phyloP scores from a whole-genome alignment of 75 land plant species.

The Selaginella moellendorffii region DNA sequence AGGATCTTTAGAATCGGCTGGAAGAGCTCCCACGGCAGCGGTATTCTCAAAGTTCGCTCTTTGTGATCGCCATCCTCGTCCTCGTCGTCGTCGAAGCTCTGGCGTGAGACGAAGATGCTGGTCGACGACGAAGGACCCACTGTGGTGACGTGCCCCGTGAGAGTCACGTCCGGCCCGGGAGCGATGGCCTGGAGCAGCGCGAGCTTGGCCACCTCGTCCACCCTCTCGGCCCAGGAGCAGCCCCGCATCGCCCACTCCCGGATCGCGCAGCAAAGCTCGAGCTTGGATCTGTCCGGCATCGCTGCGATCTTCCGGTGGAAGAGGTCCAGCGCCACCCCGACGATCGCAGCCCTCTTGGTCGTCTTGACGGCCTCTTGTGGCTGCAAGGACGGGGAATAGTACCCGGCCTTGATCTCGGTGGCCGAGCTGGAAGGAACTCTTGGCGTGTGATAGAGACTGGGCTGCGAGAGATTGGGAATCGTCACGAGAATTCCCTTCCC shows the following conservation, averaged over 20 bases:
- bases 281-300: constrained; percentile 72
- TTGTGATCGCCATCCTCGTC: not conserved
- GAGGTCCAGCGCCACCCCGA: constrained; percentile 64
- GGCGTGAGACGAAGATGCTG: not conserved
- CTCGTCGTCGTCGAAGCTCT: not conserved
- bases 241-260: constrained; percentile 32
- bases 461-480: constrained; percentile 61
- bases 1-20: constrained; percentile 74
- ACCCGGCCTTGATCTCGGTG: constrained; percentile 16
- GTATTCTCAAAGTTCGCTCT: constrained; percentile 34
- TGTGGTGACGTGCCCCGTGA: constrained; percentile 1
- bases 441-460: constrained; percentile 81
- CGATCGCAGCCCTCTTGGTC: constrained; percentile 72
- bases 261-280: constrained; percentile 59
- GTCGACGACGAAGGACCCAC: constrained; percentile 11
- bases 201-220: constrained; percentile 16
- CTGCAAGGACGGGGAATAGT: constrained; percentile 58
- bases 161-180: constrained; percentile 6
- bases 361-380: constrained; percentile 81
- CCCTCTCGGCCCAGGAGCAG: constrained; percentile 19
- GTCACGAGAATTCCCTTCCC: constrained; percentile 49
- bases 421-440: constrained; percentile 11
- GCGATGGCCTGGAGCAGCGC: constrained; percentile 1
- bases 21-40: constrained; percentile 74
- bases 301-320: constrained; percentile 53